Base-by-base conservation (phyloP, 202 grass and related monocot species). In the Schoenoplectus tabernaemontani region DNA sequence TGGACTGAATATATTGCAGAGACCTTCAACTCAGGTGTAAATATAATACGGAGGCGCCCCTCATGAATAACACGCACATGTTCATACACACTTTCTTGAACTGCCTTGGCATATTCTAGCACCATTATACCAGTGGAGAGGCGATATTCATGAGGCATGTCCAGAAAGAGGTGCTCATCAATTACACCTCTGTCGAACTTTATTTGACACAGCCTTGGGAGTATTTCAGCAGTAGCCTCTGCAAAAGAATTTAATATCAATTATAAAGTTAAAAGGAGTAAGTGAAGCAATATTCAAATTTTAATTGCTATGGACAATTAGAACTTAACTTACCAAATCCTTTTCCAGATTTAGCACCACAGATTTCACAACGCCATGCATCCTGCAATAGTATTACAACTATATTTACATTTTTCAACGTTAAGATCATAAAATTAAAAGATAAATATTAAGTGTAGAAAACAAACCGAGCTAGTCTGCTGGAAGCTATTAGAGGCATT, bases 1-100 rank as follows among this genome's bases (percentile, higher is more conserved):
- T 17, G 9, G 69, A 1, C 15, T 24, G 20, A 63, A 89, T n/a
- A 50, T 73, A 41, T 81, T 46, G 24, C 47, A 57, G 46, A 68
- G 54, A 94, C 95, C 89, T 98, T 98, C 28, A 98, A 78, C 82
- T 98, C 95, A 72, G 95, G 91, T 46, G 91, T 92, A 83, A 97
- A 97, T 84, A 94, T 84, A 53, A 97, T 90, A 70, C 94, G 87
- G 77, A 97, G 78, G 62, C 88, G 85, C 5, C 94, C 94, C 84
- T 97, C 94, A 0, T 87, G 94, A 66, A 86, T 85, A 84, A 94
- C 86, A 87, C 91, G 89, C 51, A 89, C 64, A 85, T 98, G 91
- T 78, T 98, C 95, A 88, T 98, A 98, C 64, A 90, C 87, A 77
- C 91, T 94, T 77, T 94, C 93, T 63, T 87, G 89, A 84, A 94